These are phyloP conservation scores for Amanita inopinata DNA, from an alignment of 768 basidiomycete genomes.

Conservation along the genomic window DNA sequence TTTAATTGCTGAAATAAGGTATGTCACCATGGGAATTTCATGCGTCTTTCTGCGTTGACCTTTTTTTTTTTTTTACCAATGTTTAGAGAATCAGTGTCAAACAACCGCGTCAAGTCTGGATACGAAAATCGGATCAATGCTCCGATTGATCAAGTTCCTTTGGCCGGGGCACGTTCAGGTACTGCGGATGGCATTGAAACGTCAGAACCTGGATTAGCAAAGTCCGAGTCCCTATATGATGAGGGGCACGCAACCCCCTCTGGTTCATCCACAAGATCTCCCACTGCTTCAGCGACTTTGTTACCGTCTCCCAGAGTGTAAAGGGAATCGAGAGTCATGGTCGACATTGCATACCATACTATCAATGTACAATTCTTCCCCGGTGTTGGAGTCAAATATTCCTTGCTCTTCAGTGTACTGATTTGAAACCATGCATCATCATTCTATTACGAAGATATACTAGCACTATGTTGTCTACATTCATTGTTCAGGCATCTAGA, in stretches of 20 bases:
- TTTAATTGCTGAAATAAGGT: constrained; percentile 78
- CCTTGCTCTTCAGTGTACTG: no score
- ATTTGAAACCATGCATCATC: no score
- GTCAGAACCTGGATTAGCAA: constrained; percentile 39
- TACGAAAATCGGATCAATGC: constrained; percentile 45
- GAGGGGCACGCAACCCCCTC: constrained; percentile 24
- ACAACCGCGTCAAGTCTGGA: constrained; percentile 79
- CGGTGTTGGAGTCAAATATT: no score
- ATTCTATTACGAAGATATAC: background rate
- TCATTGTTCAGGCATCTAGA: constrained; percentile 18
- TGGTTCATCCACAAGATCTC: constrained; percentile 17
- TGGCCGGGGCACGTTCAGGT: constrained; percentile 59
- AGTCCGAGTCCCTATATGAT: constrained; percentile 33
- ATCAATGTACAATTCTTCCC: no score
- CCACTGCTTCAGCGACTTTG: constrained; percentile 17
- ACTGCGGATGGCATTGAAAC: constrained; percentile 58
- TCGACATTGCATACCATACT: no score
- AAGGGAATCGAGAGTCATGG: no score
- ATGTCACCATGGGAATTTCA: constrained; percentile 16
- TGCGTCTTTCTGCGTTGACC: constrained; percentile 1
- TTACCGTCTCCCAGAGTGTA: constrained; percentile 35
- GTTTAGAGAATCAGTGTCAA: constrained; percentile 68
- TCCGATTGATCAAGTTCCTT: constrained; percentile 67
- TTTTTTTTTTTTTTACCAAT: constrained; percentile 9
- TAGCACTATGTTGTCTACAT: background rate